A percentile compares a stretch with the other conserved stretches of the same genome.
Conservation (phyloP, 116 monocot genomes). For the Iris pallida region DNA sequence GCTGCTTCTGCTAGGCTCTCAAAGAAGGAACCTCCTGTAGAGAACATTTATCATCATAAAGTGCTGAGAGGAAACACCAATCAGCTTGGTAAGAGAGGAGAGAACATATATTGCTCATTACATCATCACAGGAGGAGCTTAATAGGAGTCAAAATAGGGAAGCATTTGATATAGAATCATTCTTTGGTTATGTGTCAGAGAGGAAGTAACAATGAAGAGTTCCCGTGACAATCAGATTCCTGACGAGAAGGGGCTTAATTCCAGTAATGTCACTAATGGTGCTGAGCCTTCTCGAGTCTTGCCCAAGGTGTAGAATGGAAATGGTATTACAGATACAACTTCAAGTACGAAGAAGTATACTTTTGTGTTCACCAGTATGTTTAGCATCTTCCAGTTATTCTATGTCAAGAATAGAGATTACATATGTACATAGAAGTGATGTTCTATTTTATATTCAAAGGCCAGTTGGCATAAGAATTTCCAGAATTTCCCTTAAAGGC, state of each 20-base stretch:
- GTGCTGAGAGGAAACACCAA: neutral
- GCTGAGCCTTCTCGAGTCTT: conserved; percentile 28
- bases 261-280: conserved; percentile 30
- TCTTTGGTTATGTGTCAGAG: neutral
- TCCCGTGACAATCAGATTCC: no score
- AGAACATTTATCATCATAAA: conserved; percentile 14
- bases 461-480: conserved; percentile 16
- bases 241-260: neutral
- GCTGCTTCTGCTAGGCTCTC: conserved; percentile 3
- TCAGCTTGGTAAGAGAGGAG: neutral
- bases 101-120: neutral
- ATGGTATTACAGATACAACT: conserved; percentile 90
- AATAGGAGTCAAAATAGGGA: conserved; percentile 1
- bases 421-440: no score
- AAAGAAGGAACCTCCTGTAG: conserved; percentile 1
- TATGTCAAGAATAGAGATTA: no score
- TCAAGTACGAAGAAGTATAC: conserved; percentile 80
- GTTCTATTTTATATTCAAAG: conserved; percentile 4
- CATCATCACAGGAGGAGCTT: neutral
- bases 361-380: no score
- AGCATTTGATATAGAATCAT: neutral
- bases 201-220: neutral
- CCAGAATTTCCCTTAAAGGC: conserved; percentile 13
- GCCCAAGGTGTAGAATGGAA: conserved; percentile 46
- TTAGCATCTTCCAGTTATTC: no score